Evolutionary conservation across 1,139 yeast species (phyloP).

Genomic region (Candida smagusa): DNA sequence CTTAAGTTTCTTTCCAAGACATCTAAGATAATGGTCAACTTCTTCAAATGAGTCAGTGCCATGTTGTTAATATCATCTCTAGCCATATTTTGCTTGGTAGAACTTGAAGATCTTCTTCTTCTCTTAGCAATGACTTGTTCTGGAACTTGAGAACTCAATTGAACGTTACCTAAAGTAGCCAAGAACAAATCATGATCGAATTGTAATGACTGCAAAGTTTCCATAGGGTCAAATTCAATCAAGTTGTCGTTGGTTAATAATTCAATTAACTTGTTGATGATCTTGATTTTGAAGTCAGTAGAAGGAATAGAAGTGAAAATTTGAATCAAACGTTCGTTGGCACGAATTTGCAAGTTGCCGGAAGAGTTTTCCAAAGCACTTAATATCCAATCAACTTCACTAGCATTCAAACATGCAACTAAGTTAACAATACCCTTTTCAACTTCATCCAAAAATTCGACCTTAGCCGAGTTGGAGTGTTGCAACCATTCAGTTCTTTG

Average conservation of each 20-base stretch:
- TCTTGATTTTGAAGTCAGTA: slow-evolving; percentile 51
- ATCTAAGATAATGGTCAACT: slow-evolving; percentile 76
- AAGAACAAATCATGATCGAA: slow-evolving; percentile 48
- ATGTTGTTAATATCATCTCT: slow-evolving; percentile 64
- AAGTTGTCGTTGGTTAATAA: slow-evolving; percentile 37
- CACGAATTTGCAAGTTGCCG: slow-evolving; percentile 49
- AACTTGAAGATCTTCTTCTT: slow-evolving; percentile 77
- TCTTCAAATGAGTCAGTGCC: slow-evolving; percentile 77
- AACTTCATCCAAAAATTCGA: slow-evolving; percentile 46
- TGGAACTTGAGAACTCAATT: slow-evolving; percentile 42
- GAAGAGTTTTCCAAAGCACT: slow-evolving; percentile 43
- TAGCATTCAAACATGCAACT: slow-evolving; percentile 42
- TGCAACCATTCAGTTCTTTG: slow-evolving; percentile 42
- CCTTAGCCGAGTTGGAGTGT: slow-evolving; percentile 46
- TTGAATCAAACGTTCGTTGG: slow-evolving; percentile 49
- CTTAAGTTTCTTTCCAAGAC: slow-evolving; percentile 56
- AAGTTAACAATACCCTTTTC: slow-evolving; percentile 55
- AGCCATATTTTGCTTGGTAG: slow-evolving; percentile 72
- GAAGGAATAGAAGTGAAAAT: slow-evolving; percentile 55
- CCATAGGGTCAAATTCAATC: slow-evolving; percentile 52
- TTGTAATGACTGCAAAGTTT: slow-evolving; percentile 45
- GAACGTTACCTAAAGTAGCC: slow-evolving; percentile 48
- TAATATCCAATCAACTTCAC: slow-evolving; percentile 62
- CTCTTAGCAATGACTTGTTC: slow-evolving; percentile 59
- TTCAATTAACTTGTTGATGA: slow-evolving; percentile 63